These are phyloP conservation scores for Cryptosporidium baileyi DNA, from an alignment of 169 alveolate genomes.

Conservation along the genomic window DNA sequence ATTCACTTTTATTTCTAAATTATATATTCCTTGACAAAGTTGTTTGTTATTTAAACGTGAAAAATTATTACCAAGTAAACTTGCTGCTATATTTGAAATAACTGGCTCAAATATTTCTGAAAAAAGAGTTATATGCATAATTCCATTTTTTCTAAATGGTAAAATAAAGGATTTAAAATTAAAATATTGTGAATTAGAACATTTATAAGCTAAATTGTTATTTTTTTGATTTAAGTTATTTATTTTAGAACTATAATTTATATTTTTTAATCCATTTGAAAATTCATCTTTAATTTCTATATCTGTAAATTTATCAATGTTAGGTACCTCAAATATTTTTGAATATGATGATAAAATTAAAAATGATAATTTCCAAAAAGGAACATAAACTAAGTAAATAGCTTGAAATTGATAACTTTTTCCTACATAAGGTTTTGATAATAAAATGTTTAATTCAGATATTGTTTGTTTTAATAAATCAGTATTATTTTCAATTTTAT, in stretches of 20 bases:
- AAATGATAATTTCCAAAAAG: conserved; percentile 19
- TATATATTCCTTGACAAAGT: not conserved
- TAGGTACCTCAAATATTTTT: not conserved
- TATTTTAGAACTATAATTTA: no score
- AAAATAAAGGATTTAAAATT: not conserved
- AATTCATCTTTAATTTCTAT: not conserved
- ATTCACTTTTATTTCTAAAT: not conserved
- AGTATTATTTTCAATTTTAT: not conserved
- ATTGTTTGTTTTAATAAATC: not conserved
- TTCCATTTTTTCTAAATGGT: conserved; percentile 37
- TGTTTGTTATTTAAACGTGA: not conserved
- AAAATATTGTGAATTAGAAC: not conserved
- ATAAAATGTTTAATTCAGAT: not conserved
- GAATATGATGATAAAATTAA: not conserved
- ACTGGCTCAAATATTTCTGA: conserved; percentile 27
- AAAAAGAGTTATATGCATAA: conserved; percentile 32
- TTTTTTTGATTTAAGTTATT: not conserved
- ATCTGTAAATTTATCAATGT: not conserved
- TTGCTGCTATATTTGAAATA: conserved; percentile 5
- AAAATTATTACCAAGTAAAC: not conserved
- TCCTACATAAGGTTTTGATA: conserved; percentile 26
- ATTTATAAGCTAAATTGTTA: not conserved
- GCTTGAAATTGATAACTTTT: conserved; percentile 3
- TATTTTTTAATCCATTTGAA: not conserved
- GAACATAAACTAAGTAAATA: conserved; percentile 16